Evolutionary conservation across 371 early-diverging fungal genomes (phyloP), one percentile per base, ranked within the genome.

Genomic region (Rhizopus sp.): DNA sequence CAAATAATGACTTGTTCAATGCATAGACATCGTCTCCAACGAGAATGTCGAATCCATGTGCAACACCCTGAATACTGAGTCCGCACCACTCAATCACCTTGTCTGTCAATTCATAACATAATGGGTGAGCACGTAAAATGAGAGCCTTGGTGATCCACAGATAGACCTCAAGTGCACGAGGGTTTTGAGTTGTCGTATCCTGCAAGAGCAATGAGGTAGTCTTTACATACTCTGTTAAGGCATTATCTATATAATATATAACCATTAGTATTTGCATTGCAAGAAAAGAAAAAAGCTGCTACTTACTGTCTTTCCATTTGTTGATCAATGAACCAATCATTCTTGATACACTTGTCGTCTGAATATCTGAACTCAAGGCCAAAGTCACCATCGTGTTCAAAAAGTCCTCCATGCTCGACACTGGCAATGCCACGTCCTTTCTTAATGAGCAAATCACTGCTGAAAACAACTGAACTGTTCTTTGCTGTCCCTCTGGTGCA

Each of bases 1-100:
- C 92, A 78, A 89, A 90, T 0, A 86, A 78, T 15, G 78, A 63
- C 53, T 85, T 86, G 50, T 89, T 90, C 45, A 96, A 74, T 0
- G 84, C 80, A 57, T 86, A 75, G 33, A 71, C 63, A 62, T 87
- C 85, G 35, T 88, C 89, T 23, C 85, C 84, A 33, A 91, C 78
- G 17, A 96, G 68, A 40, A 87, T 70, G 41, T 73, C 76, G 55
- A 93, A 84, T 1, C 86, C 90, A 42, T 84, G 70, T 0, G 93
- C 88, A 0, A 87, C 90, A 8, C 13, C 34, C 30, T 72, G 59
- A 13, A 61, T 58, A 6, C 73, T 68, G 34, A 73, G 69, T 6
- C 68, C 69, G 45, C 89, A 77, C 63, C 80, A 74, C 12, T 63
- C 70, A 53, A 90, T 75, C 34, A 92, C 42, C 17, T 81, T 78